These are phyloP conservation scores for Pestalotiopsis sp. DNA, from an alignment of 2,329 filamentous ascomycete genomes.

Conservation along the genomic window DNA sequence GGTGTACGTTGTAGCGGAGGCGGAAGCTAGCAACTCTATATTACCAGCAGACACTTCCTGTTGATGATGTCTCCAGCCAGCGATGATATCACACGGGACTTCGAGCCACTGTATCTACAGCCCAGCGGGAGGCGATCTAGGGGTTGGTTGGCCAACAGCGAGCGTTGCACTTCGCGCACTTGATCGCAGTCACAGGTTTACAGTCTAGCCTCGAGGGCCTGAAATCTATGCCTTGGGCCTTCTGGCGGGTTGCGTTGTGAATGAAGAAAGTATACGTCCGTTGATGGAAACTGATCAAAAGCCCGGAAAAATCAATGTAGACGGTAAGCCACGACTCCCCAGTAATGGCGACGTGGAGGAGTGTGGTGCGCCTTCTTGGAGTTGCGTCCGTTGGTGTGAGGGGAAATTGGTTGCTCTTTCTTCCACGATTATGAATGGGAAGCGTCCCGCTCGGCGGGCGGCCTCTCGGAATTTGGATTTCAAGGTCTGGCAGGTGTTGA, in stretches of 20 bases:
- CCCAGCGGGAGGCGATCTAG: not conserved
- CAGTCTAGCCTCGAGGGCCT: not conserved
- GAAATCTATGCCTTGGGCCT: not conserved
- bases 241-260: not conserved
- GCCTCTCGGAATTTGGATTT: not conserved
- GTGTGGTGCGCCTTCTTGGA: too few relatives aligned
- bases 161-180: constrained; percentile 2
- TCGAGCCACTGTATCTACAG: constrained; percentile 1
- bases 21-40: not conserved
- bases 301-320: not conserved
- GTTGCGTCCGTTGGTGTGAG: not conserved
- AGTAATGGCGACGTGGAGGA: too few relatives aligned
- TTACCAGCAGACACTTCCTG: not conserved
- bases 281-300: not conserved
- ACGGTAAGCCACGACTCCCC: not conserved
- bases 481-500: not conserved
- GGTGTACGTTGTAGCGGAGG: not conserved
- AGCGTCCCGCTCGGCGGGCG: constrained; percentile 11
- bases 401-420: not conserved
- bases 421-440: not conserved
- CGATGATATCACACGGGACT: not conserved
- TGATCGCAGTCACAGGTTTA: constrained; percentile 11
- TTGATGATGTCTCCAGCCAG: not conserved
- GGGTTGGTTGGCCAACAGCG: not conserved
- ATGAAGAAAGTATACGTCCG: not conserved